A percentile compares a stretch with the other conserved stretches of the same genome.
Evolutionary conservation across 1,284 basidiomycete species (phyloP).

Genomic region (Salmacisia buchloeana): DNA sequence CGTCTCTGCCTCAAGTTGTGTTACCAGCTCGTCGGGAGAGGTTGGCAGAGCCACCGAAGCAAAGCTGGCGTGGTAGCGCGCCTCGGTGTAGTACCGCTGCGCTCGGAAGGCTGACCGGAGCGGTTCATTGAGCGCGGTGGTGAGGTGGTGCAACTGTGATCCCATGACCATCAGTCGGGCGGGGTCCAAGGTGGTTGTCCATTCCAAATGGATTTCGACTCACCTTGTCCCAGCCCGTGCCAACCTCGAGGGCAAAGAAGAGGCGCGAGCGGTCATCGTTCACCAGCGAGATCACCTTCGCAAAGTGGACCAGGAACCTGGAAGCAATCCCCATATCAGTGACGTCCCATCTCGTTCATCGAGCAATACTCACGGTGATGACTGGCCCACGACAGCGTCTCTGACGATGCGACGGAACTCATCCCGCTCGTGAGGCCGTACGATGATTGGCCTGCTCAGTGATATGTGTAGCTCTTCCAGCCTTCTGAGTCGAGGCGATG

Average conservation of each 20-base stretch:
- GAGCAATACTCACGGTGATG: not conserved
- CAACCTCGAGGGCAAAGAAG: conserved; percentile 3
- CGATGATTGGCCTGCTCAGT: conserved; percentile 27
- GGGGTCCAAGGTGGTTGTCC: not conserved
- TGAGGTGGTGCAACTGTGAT: not conserved
- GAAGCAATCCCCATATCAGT: not conserved
- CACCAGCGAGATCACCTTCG: not conserved
- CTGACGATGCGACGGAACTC: conserved; percentile 15
- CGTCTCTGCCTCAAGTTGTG: not conserved
- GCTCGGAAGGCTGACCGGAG: not conserved
- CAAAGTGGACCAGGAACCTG: conserved; percentile 4
- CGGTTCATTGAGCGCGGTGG: not conserved
- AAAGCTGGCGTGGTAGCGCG: conserved; percentile 6
- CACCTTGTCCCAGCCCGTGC: not conserved
- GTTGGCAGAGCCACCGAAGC: not conserved
- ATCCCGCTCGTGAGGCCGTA: conserved; percentile 23
- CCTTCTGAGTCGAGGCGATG: not conserved
- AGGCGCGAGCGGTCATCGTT: not conserved
- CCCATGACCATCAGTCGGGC: too few relatives aligned
- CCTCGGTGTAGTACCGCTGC: not conserved
- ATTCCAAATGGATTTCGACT: not conserved
- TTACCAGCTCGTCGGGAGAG: not conserved
- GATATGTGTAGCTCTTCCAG: conserved; percentile 22
- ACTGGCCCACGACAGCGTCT: conserved; percentile 5
- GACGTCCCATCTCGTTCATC: too few relatives aligned